Evolutionary conservation across 2,329 filamentous ascomycete genomes (phyloP), one percentile per base, ranked within the genome.

Genomic region (Fusarium sp.): DNA sequence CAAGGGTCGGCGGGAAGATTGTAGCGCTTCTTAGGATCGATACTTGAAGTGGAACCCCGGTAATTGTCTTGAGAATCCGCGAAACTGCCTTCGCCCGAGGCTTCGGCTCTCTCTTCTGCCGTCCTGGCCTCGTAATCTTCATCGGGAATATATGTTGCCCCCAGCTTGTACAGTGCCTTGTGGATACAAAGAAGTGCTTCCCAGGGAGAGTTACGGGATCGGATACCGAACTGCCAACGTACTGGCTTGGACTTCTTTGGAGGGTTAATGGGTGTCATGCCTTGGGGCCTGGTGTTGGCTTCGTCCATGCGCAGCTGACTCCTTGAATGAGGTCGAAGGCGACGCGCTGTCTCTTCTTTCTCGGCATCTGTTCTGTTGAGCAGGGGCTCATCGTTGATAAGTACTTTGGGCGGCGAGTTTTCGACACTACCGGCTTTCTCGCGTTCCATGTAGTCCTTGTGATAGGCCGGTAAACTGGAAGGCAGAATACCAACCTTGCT

Each of bases 141-240:
- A 48, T 91, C 89, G 1, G 87, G 83, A 6, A 97, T 90, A 91
- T 97, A 98, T 52, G 94, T 90, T 14, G 94, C 96, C 32, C 94
- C 94, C 76, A 98, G 90, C 72, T 94, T 94, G 65, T 90, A 86
- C 45, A 99, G 84, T 1, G 96, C 94, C 79, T 95, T 94, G 84
- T 98, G 98, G 59, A 99, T 96, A 76, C 95, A 98, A 27, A 97
- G 84, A 80, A 99, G 92, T 0, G 96, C 96, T 79, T 99, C 96
- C 75, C 94, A 94, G 1, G 96, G 96, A 59, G 94, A 92, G 76
- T 98, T 99, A 51, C 96, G 90, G 47, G 94, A 97, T 40, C 96
- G 89, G 67, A 99, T 99, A 60, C 96, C 96, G 78, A 99, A 99
- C 79, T 99, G 96, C 96, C 96, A 99, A 71, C 95, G 93, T 18